Evolutionary conservation across 306 rosid species (phyloP), one percentile per base, ranked within the genome.

Genomic region (Vigna trinervia): DNA sequence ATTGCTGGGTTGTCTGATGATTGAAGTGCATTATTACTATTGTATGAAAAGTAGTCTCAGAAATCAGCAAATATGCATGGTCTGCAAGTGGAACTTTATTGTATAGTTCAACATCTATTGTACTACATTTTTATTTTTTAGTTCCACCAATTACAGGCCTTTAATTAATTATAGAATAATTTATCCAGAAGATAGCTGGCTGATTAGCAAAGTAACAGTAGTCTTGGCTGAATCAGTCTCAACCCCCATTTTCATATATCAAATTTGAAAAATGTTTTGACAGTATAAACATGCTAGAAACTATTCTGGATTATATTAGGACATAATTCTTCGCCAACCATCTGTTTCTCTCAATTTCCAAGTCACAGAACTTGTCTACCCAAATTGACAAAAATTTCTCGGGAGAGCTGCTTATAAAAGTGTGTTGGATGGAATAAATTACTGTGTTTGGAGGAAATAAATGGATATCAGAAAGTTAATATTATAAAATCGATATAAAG

Each of bases 151-250:
- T 13, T 12, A 39, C 3, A 39, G 50, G 54, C 68, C 57, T 34
- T 71, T 51, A 72, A 53, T 76, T 76, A 56, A 62, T 70, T 15
- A 48, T 34, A 38, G 22, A 70, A 71, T 71, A 70, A 62, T 63
- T 51, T 64, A 4, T 12, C 60, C 39, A 54, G 60, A 65, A 73
- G 52, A 65, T 22, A 73, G 59, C 38, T 39, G 10, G 2, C 52
- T 71, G 43, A 69, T 38, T 30, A 20, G 67, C 23, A 62, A 26
- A 61, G 22, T 79, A 63, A 46, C 64, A 36, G 30, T 30, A 34
- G 28, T 26, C 28, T 26, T 47, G 58, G 68, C 36, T 39, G 23
- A 73, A 73, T 57, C 23, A 30, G 12, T 19, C 34, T 30, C 12
- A 34, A 51, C 20, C 12, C 12, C 20, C 20, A 72, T 30, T 22